phyloP scores from a whole-genome alignment of 2,329 filamentous ascomycete species.

The Aureobasidium namibiae region DNA sequence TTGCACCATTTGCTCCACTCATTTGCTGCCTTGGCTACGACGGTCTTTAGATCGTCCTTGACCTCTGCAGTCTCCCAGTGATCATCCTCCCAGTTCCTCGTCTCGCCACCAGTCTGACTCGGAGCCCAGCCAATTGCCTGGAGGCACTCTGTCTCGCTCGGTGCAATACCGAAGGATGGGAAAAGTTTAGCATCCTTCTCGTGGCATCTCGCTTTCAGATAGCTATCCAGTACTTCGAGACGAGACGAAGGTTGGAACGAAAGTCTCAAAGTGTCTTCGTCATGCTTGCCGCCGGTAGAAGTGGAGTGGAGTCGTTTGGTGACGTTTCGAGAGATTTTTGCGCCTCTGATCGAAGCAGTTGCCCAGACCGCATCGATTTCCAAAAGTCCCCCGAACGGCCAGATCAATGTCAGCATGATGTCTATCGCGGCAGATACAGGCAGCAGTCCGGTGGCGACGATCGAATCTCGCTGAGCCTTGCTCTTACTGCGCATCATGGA shows the following conservation, averaged over 20 bases:
- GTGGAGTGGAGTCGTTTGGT: conserved; percentile 30
- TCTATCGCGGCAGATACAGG: conserved; percentile 29
- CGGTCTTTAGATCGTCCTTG: conserved; percentile 32
- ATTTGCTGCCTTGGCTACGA: conserved; percentile 32
- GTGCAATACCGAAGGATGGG: conserved; percentile 22
- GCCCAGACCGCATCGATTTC: conserved; percentile 31
- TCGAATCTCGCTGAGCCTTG: conserved; percentile 34
- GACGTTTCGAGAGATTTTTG: conserved; percentile 32
- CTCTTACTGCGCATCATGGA: conserved; percentile 34
- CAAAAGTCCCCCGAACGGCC: conserved; percentile 31
- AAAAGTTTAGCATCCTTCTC: conserved; percentile 30
- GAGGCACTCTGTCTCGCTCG: conserved; percentile 33
- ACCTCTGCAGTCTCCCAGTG: conserved; percentile 35
- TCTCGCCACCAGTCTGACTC: conserved; percentile 23
- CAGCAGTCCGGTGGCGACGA: conserved; percentile 36
- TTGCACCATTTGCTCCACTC: conserved; percentile 36
- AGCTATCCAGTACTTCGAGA: conserved; percentile 30
- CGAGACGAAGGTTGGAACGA: conserved; percentile 29
- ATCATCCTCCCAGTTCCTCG: conserved; percentile 37
- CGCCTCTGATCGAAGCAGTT: conserved; percentile 38
- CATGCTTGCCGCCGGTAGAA: conserved; percentile 17
- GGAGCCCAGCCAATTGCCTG: conserved; percentile 38
- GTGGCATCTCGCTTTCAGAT: conserved; percentile 33
- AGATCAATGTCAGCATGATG: conserved; percentile 27
- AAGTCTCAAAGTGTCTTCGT: conserved; percentile 28